Evolutionary conservation across 345 rosid species (phyloP).

Genomic region (Salix koriyanagi): DNA sequence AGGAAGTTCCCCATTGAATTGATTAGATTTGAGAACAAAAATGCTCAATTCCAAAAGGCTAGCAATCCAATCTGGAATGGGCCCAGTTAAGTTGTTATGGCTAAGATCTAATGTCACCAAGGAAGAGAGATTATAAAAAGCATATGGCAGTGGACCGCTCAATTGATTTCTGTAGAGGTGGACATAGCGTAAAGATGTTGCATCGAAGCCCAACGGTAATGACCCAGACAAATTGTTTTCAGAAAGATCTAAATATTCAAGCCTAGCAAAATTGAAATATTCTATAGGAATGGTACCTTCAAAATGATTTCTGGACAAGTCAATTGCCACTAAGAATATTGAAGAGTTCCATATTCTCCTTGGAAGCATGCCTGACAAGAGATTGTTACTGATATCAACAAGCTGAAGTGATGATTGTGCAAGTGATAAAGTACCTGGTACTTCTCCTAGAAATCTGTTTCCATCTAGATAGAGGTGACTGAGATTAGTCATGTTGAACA

Average conservation of each 20-base stretch:
- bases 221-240: background rate
- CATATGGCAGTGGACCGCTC: background rate
- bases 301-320: too few relatives aligned
- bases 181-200: background rate
- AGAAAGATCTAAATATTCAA: background rate
- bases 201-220: background rate
- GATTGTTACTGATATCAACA: background rate
- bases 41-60: background rate
- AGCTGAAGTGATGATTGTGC: fast-evolving
- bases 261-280: background rate
- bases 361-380: background rate
- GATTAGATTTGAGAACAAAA: background rate
- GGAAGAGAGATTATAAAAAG: background rate
- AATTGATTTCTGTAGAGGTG: conserved; percentile 2
- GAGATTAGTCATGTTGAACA: background rate
- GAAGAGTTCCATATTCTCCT: background rate
- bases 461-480: background rate
- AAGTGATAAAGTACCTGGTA: background rate
- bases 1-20: background rate
- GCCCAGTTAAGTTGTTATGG: background rate
- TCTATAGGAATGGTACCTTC: too few relatives aligned
- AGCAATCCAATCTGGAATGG: background rate
- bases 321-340: too few relatives aligned
- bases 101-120: background rate
- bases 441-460: background rate